Base-by-base conservation (phyloP, 1,139 yeast genomes). In the Blastobotrys proliferans region DNA sequence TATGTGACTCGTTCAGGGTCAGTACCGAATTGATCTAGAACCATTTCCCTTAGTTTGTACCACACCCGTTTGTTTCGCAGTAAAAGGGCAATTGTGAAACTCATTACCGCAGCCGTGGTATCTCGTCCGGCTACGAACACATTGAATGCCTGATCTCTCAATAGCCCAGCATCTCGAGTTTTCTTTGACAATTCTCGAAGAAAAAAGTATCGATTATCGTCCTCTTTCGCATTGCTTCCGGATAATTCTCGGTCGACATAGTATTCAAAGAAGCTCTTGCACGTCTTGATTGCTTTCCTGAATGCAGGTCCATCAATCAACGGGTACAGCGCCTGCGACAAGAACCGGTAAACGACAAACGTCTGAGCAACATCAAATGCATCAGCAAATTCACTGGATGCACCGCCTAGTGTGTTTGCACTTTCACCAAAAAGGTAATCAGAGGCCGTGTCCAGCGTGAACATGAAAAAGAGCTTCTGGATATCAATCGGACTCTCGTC, bases 371-470 rank as follows among this genome's bases (percentile, higher is more conserved):
- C 32, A 19, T 32, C 35, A 17, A 39, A 39, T 5, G 32, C 31
- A 17, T 39, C 38, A 3, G 37, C 38, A 33, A 33, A 39, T 16
- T 63, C 65, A 17, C 33, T 25, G 13, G 31, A n/a, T 9, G 9
- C 8, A 18, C 30, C 25, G 10, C 33, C 33, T 38, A 74, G 66
- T 14, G 69, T 58, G 42, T 66, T 65, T 17, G 70, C 73, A 2
- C 75, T 68, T 52, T 69, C 73, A 18, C 81, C 81, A 60, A 76
- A 76, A 51, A 77, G 63, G 53, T 76, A 74, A 56, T 76, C 80
- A 11, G 81, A 72, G 5, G 81, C 74, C 11, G 79, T 69, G 54
- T 77, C 82, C 53, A 77, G 67, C 4, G 81, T 76, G 40, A 76
- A 61, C 51, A 64, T 62, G 60, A 70, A 76, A 54, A 76, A 74